Percentiles rank a stretch among this genome's conserved stretches.
These are phyloP conservation scores for Thraustochytrium sp. DNA, from an alignment of 352 stramenopile genomes.

Conservation along the genomic window DNA sequence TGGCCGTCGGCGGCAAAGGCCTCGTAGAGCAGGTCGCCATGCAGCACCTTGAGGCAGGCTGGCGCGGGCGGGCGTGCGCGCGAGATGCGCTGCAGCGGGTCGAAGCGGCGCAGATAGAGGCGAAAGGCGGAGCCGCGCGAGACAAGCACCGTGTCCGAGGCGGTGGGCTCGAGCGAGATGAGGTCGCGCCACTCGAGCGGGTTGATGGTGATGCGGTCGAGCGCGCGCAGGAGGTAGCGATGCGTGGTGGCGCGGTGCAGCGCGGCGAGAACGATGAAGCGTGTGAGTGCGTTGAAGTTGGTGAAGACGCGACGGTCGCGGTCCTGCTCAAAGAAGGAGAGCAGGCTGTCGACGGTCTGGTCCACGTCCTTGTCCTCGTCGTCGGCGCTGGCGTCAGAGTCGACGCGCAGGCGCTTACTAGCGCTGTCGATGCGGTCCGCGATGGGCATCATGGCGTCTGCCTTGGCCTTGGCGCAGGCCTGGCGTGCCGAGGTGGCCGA, in stretches of 20 bases:
- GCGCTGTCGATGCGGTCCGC: slow-evolving; percentile 17
- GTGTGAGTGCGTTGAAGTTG: slow-evolving; percentile 25
- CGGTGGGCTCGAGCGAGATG: background rate
- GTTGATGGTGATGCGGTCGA: slow-evolving; percentile 27
- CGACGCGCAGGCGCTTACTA: background rate
- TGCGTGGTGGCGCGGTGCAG: background rate
- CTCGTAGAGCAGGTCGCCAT: background rate
- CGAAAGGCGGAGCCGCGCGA: background rate
- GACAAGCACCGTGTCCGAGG: background rate
- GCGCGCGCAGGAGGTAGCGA: background rate
- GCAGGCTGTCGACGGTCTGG: background rate
- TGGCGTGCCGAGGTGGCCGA: background rate
- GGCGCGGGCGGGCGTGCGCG: background rate
- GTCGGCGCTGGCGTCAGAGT: background rate
- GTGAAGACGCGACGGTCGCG: slow-evolving; percentile 31
- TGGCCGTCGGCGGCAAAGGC: no score
- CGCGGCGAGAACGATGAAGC: background rate
- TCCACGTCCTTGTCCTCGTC: background rate
- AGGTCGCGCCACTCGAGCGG: background rate
- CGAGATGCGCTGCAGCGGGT: background rate
- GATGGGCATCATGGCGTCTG: background rate
- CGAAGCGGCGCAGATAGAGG: background rate
- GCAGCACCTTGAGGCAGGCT: no score
- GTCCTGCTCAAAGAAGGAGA: slow-evolving; percentile 26
- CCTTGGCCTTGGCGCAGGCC: no score